phyloP scores from a whole-genome alignment of 2,329 filamentous ascomycete species.

The Curvularia hawaiiensis region DNA sequence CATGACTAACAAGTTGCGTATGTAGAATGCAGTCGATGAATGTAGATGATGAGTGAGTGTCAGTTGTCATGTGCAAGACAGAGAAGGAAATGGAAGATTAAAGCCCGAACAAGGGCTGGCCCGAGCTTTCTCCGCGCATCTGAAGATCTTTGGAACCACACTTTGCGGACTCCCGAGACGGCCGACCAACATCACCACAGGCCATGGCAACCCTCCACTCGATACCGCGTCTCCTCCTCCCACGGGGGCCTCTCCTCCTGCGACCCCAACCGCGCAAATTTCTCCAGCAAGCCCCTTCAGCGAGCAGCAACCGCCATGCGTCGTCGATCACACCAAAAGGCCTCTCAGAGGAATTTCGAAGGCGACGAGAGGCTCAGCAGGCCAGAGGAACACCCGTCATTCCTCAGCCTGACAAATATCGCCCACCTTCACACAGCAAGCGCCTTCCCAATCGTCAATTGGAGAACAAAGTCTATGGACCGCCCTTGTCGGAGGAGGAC shows the following conservation, averaged over 20 bases:
- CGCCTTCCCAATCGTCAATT: conserved; percentile 63
- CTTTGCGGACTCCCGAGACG: conserved; percentile 26
- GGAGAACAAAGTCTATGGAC: conserved; percentile 73
- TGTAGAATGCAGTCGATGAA: not conserved
- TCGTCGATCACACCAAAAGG: conserved; percentile 32
- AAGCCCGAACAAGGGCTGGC: conserved; percentile 18
- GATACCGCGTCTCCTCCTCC: conserved; percentile 45
- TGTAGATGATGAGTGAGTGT: not conserved
- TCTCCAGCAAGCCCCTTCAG: conserved; percentile 21
- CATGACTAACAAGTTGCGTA: conserved; percentile 4
- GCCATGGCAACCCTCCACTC: conserved; percentile 41
- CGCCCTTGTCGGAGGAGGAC: conserved; percentile 70
- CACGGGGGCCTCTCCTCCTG: conserved; percentile 32
- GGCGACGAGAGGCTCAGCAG: conserved; percentile 41
- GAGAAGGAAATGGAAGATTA: not conserved
- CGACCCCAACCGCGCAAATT: conserved; percentile 29
- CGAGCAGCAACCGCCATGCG: conserved; percentile 37
- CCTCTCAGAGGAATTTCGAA: conserved; percentile 40
- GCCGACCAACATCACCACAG: conserved; percentile 17
- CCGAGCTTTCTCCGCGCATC: conserved; percentile 23
- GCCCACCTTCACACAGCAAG: conserved; percentile 86
- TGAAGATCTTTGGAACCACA: conserved; percentile 26
- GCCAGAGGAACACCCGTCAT: conserved; percentile 59
- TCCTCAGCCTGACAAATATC: conserved; percentile 87
- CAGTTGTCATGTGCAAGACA: not conserved